phyloP scores from a whole-genome alignment of 192 early-diverging fungal species.

The Cladochytrium replicatum region DNA sequence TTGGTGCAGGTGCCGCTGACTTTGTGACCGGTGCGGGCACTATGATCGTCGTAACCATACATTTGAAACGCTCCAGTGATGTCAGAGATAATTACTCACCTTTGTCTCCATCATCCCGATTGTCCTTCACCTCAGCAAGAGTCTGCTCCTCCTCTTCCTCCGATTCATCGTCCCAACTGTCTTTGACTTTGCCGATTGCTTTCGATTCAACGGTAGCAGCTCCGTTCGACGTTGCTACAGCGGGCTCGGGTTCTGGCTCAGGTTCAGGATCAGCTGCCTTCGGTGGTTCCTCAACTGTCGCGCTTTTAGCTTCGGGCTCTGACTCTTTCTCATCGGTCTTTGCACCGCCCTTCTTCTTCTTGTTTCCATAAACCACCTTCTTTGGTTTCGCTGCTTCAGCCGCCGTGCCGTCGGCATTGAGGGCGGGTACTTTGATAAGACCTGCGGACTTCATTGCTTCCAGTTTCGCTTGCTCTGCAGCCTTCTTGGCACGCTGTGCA shows the following conservation, averaged over 20 bases:
- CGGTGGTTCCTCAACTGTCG: slow-evolving; percentile 6
- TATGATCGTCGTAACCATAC: too few species aligned
- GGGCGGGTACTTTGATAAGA: slow-evolving; percentile 59
- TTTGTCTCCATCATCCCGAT: slow-evolving; percentile 6
- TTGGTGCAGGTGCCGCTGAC: slow-evolving; percentile 5
- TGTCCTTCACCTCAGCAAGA: slow-evolving; percentile 15
- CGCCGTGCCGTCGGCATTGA: slow-evolving; percentile 22
- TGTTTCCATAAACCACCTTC: slow-evolving; percentile 60
- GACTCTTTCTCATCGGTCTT: slow-evolving; percentile 14
- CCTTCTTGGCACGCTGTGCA: slow-evolving; percentile 80
- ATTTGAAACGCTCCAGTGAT: too few species aligned
- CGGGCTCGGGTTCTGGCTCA: too few species aligned
- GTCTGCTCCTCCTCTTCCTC: slow-evolving; percentile 16
- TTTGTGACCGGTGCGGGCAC: slow-evolving; percentile 15
- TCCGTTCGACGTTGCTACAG: slow-evolving; percentile 8
- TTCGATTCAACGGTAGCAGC: slow-evolving; percentile 10
- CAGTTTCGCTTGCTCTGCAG: slow-evolving; percentile 54
- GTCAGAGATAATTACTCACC: neutral
- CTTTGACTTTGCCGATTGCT: slow-evolving; percentile 1
- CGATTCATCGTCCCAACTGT: slow-evolving; percentile 11
- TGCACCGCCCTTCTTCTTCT: slow-evolving; percentile 57
- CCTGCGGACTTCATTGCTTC: slow-evolving; percentile 74
- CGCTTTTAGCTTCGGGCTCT: slow-evolving; percentile 12
- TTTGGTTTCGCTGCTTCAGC: slow-evolving; percentile 48
- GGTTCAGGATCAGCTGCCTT: slow-evolving; percentile 2